phyloP scores from a whole-genome alignment of 2,329 filamentous ascomycete genomes.

The Colletotrichum sp. region DNA sequence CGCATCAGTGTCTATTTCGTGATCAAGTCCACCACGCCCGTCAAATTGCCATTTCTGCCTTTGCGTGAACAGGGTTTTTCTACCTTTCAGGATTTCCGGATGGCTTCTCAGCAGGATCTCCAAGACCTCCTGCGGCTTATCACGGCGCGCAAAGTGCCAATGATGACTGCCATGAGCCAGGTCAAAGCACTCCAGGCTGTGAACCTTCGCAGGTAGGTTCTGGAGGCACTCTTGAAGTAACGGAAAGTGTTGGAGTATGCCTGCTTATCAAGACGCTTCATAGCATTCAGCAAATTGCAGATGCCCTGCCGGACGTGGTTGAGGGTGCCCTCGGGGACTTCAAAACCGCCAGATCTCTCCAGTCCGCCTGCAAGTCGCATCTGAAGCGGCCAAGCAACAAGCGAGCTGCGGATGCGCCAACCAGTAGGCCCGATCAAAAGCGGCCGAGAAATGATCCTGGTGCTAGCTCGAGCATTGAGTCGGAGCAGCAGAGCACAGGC shows the following conservation, averaged over 20 bases:
- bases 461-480: conserved; percentile 15
- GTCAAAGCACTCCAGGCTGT: conserved; percentile 61
- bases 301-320: conserved; percentile 48
- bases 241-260: background rate
- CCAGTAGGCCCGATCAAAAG: conserved; percentile 25
- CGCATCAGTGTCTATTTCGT: background rate
- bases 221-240: background rate
- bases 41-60: background rate
- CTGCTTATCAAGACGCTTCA: background rate
- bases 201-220: conserved; percentile 57
- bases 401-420: background rate
- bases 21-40: background rate
- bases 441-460: background rate
- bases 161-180: conserved; percentile 64
- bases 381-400: conserved; percentile 37
- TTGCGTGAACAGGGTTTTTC: background rate
- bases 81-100: conserved; percentile 27
- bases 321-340: conserved; percentile 51
- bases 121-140: conserved; percentile 66
- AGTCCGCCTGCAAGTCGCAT: conserved; percentile 59
- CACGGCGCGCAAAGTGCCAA: conserved; percentile 62
- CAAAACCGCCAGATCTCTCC: conserved; percentile 55
- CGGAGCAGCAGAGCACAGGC: conserved; percentile 36
- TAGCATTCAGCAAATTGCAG: conserved; percentile 61
- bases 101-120: conserved; percentile 63